Evolutionary conservation across 1,139 yeast genomes (phyloP), one percentile per base, ranked within the genome.

Genomic region (Torulaspora globosa): DNA sequence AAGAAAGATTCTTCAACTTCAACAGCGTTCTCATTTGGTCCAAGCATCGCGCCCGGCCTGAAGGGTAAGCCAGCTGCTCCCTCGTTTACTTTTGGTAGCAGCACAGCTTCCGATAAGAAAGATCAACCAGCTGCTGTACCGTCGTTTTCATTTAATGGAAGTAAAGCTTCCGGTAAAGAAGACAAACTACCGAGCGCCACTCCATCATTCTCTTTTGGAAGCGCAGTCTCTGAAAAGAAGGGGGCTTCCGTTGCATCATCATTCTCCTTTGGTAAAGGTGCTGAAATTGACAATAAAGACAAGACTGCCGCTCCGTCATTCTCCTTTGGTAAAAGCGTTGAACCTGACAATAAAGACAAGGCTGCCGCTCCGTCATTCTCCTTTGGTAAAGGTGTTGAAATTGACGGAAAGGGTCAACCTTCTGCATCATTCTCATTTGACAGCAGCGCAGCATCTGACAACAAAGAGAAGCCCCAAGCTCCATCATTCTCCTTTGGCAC

Each of bases 1-100:
- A 29, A 16, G 11, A 30, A 29, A 5, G 29, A 32, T 19, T 12
- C 33, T 11, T 11, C 14, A 12, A 19, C 43, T 4, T 45, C 44
- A 26, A 44, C 53, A 7, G 14, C 48, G 5, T 48, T 47, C 41
- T 36, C 45, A 5, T 53, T 56, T 39, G 35, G 42, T 18, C 21
- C 10, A 11, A 23, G 31, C 11, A 14, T 28, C 8, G 15, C 27
- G 2, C 12, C 23, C 8, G 53, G 49, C 11, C 15, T 26, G 12
- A 18, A 44, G 26, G 34, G 26, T 29, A 32, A 37, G 14, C 12
- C 35, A 4, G 18, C 36, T 15, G 40, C 32, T 10, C 47, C 47
- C 10, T 16, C 48, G 11, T 49, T 50, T 16, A 28, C 49, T 11
- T 52, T 50, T 33, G 42, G 42, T 19, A 36, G 7, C 12, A 37